These are phyloP conservation scores for Pestalotiopsis sp. DNA, from an alignment of 2,329 filamentous ascomycete species.

Conservation along the genomic window DNA sequence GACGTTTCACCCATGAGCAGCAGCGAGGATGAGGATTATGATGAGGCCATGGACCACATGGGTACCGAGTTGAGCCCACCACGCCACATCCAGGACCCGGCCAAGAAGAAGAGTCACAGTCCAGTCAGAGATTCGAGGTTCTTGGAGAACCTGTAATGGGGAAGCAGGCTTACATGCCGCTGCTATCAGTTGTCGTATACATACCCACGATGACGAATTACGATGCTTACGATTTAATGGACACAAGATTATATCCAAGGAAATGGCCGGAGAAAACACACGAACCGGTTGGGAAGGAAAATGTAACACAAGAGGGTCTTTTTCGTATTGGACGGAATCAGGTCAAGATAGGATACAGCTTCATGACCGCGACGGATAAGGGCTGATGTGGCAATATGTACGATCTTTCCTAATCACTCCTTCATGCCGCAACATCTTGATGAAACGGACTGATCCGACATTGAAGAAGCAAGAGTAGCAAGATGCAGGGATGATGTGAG, in stretches of 20 bases:
- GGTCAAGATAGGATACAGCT: background rate
- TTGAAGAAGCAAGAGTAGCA: background rate
- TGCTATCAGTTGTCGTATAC: background rate
- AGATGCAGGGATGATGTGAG: background rate
- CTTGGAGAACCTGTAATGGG: slow-evolving; percentile 51
- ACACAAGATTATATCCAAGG: background rate
- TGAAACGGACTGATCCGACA: background rate
- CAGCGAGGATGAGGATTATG: slow-evolving; percentile 40
- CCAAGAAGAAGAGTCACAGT: slow-evolving; percentile 46
- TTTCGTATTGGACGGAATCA: background rate
- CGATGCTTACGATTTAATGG: background rate
- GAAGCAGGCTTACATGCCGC: background rate
- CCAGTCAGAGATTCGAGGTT: slow-evolving; percentile 62
- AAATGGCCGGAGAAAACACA: background rate
- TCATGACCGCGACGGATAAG: background rate
- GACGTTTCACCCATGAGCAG: slow-evolving; percentile 30
- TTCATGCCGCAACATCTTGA: background rate
- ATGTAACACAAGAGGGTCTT: background rate
- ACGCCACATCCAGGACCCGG: slow-evolving; percentile 35
- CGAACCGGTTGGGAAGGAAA: background rate
- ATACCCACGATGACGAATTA: background rate
- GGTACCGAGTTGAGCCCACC: slow-evolving; percentile 40
- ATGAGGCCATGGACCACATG: slow-evolving; percentile 46
- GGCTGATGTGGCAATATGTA: background rate
- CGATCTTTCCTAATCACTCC: background rate